phyloP scores from a whole-genome alignment of 2,329 filamentous ascomycete species.

The Colletotrichum aenigma region DNA sequence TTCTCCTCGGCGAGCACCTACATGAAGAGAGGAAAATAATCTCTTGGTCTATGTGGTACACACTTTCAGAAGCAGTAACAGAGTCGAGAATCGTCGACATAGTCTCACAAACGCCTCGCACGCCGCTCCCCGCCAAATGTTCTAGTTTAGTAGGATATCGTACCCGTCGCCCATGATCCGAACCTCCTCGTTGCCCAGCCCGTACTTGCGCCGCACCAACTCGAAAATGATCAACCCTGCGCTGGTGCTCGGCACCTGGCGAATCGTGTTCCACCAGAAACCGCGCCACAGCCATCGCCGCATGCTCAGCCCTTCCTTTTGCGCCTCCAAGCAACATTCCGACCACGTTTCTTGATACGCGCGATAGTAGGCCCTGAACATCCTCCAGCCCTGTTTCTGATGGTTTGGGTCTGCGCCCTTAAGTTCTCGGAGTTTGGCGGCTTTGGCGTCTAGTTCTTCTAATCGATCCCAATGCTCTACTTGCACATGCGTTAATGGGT shows the following conservation, averaged over 20 bases:
- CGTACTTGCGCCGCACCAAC: conserved; percentile 75
- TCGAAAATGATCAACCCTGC: conserved; percentile 82
- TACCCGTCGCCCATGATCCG: conserved; percentile 72
- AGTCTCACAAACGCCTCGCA: neutral
- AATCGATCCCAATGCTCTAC: conserved; percentile 75
- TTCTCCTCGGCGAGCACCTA: neutral
- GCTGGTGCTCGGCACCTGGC: conserved; percentile 78
- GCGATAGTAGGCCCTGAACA: conserved; percentile 69
- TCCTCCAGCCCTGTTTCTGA: conserved; percentile 47
- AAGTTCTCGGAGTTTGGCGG: conserved; percentile 47
- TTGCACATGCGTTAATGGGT: conserved; percentile 74
- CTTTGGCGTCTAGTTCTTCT: conserved; percentile 71
- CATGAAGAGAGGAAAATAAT: neutral
- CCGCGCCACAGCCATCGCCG: conserved; percentile 71
- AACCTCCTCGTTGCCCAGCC: conserved; percentile 64
- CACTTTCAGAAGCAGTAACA: neutral
- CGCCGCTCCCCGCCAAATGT: neutral
- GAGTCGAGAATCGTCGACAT: neutral
- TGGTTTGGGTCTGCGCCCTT: conserved; percentile 32
- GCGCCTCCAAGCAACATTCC: conserved; percentile 63
- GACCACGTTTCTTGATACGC: conserved; percentile 73
- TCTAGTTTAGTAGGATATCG: conserved; percentile 66
- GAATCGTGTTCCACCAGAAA: conserved; percentile 74
- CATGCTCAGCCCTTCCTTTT: conserved; percentile 58
- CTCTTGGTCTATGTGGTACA: neutral